Evolutionary conservation across 345 rosid species (phyloP), one percentile per base, ranked within the genome.

Genomic region (Boechera retrofracta): DNA sequence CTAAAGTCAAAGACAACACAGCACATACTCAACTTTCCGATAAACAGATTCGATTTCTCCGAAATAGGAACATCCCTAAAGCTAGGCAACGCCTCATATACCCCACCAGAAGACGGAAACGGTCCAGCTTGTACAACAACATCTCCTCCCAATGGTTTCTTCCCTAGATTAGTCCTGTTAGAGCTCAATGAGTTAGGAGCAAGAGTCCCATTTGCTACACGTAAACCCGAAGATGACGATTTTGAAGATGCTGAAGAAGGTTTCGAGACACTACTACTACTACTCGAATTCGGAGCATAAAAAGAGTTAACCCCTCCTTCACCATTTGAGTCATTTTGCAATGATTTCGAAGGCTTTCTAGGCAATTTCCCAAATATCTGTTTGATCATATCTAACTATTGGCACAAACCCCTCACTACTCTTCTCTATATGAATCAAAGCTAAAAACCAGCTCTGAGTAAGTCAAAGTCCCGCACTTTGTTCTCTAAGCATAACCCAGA

Each of bases 331-430:
- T 87, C 91, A 78, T 74, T 77, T 15, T 75, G 71, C 12, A 84
- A 86, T 10, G 96, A 83, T 71, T 89, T 91, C 21, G 93, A 86
- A 36, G 90, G 89, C 71, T 91, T 91, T 35, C 87, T 72, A 42
- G 94, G 96, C 60, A 91, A 73, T 82, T 89, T 87, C 42, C 93
- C 90, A 61, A 89, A 76, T 84, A 91, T 91, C 83, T 91, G 93
- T 77, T 85, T 91, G 82, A 91, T 86, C 96, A 91, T 91, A 70
- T 82, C 84, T 77, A 75, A 49, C 28, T n/a, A 49, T 52, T 52
- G 31, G 15, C 57, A 52, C 31, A 52, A 76, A 77, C 39, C 47
- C 48, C 38, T 38, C 16, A 38, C 48, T 59, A 49, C 26, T 1
- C 6, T 52, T 6, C 54, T 49, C 54, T 42, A 10, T 42, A 42